A percentile compares a stretch with the other conserved stretches of the same genome.
Conservation (phyloP, 257 asterid genomes). For the Echites panduratus region DNA sequence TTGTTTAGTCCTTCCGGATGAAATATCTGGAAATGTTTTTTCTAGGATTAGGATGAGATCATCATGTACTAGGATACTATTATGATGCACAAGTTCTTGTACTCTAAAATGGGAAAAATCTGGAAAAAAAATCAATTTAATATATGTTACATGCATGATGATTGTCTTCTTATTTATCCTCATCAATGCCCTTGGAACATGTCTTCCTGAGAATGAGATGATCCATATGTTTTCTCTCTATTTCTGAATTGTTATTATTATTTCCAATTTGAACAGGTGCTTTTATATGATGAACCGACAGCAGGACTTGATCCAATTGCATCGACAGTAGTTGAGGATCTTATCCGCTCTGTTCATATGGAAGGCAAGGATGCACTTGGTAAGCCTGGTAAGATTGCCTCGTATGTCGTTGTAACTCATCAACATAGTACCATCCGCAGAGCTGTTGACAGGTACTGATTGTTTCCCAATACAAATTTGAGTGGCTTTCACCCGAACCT, state of each 20-base stretch:
- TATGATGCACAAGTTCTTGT: neutral
- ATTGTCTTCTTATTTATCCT: neutral
- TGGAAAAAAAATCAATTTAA: neutral
- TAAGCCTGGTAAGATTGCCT: constrained; percentile 88
- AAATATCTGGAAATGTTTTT: neutral
- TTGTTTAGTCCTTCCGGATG: neutral
- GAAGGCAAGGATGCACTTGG: constrained; percentile 81
- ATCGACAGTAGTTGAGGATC: constrained; percentile 97
- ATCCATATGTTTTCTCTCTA: too few relatives aligned
- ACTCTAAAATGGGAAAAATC: neutral
- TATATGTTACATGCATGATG: neutral
- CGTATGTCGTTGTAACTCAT: constrained; percentile 93
- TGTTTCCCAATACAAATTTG: constrained; percentile 10
- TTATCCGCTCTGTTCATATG: constrained; percentile 90
- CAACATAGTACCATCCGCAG: constrained; percentile 95
- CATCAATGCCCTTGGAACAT: neutral
- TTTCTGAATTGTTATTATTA: neutral
- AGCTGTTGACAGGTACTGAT: constrained; percentile 88
- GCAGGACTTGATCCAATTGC: constrained; percentile 99
- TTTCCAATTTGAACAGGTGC: constrained; percentile 50
- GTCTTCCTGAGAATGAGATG: neutral
- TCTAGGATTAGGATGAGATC: neutral
- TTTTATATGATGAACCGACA: constrained; percentile 94
- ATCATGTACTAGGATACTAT: neutral
- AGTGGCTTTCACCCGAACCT: neutral